Conservation (phyloP, 2,329 filamentous ascomycete genomes). For the Lojkania enalia region DNA sequence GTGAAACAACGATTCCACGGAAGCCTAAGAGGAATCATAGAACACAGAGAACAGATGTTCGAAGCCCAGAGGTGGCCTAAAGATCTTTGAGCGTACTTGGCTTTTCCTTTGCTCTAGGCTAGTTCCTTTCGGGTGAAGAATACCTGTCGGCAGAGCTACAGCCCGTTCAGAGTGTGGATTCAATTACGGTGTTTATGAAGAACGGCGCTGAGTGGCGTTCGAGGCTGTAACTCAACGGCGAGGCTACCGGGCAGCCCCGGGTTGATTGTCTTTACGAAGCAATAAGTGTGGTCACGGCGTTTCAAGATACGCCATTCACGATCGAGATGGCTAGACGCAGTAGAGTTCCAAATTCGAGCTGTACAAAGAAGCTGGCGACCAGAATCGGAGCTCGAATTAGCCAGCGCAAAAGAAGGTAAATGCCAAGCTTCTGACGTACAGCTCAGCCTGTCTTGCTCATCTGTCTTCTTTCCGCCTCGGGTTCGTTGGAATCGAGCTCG, state of each 20-base stretch:
- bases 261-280: not conserved
- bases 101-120: not conserved
- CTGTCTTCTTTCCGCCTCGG: slow-evolving; percentile 5
- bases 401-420: slow-evolving; percentile 1
- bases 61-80: slow-evolving; percentile 1
- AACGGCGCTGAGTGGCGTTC: slow-evolving; percentile 2
- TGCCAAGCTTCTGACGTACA: slow-evolving; percentile 19
- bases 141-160: not conserved
- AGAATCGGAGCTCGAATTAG: slow-evolving; percentile 9
- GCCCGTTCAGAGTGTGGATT: no score
- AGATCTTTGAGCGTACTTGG: not conserved
- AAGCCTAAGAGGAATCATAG: slow-evolving; percentile 3
- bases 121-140: not conserved
- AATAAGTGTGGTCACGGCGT: slow-evolving; percentile 3
- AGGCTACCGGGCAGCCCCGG: slow-evolving; percentile 1
- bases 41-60: slow-evolving; percentile 9
- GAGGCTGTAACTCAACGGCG: slow-evolving; percentile 2
- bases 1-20: slow-evolving; percentile 11
- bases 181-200: not conserved
- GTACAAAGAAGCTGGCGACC: no score
- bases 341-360: no score
- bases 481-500: not conserved
- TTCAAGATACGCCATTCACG: slow-evolving; percentile 11
- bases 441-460: slow-evolving; percentile 10
- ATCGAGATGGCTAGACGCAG: slow-evolving; percentile 6